Evolutionary conservation across 2,329 filamentous ascomycete species (phyloP), one percentile per base, ranked within the genome.

Genomic region (Colletotrichum sp.): DNA sequence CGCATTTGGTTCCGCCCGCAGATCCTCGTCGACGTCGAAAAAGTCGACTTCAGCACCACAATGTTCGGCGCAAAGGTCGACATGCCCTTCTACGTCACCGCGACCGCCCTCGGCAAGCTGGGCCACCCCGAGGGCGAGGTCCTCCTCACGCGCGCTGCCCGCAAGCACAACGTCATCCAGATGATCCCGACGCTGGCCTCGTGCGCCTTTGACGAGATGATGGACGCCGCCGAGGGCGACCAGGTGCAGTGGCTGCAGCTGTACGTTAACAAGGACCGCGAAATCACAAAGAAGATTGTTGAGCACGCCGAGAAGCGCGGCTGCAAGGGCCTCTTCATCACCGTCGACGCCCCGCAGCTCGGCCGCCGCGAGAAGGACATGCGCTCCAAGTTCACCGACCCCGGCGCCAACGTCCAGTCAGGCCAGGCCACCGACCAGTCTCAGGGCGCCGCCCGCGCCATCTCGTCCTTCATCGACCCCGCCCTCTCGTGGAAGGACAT

Each of bases 151-250:
- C 91, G 93, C 73, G 96, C 95, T 18, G 94, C 97, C 3, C 90
- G 91, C 83, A 95, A 94, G 82, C 96, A 98, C 89, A 92, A 96
- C 82, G 94, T 98, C 67, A 91, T 98, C 77, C 97, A 99, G 86
- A 99, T 99, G 97, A 98, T 99, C 77, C 97, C 97, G 3, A 99
- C 97, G 5, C 90, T 99, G 8, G 97, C 97, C 3, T 98, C 96
- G 3, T 98, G 97, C 88, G 97, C 96, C 2, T 98, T 99, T 81
- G 97, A 99, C 86, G 96, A 99, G 86, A 98, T 99, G 75, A 89
- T 97, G 78, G 97, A 98, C 84, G 97, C 96, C 21, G 91, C 90
- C 34, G 88, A 91, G 77, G 94, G 91, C 60, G 93, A 94, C 77
- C 96, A 98, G 84, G 92, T 96, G 6, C 97, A 98, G 85, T 99